phyloP scores from a whole-genome alignment of 305 asterid genomes.

The Salvia sclarea region DNA sequence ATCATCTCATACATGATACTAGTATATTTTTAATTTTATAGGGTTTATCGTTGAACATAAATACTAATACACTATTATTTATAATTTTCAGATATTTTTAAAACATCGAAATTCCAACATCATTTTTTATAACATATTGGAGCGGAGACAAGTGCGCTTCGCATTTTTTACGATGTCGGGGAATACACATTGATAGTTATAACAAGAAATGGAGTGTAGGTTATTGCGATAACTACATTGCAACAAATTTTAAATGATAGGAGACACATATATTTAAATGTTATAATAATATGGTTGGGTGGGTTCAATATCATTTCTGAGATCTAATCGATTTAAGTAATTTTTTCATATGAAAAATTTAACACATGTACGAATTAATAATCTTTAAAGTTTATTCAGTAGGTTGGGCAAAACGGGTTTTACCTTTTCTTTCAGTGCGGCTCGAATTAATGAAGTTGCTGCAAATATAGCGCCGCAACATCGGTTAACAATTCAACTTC shows the following conservation, averaged over 20 bases:
- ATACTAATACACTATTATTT: no score
- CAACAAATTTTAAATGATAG: not conserved
- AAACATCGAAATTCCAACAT: no score
- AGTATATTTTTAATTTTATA: no score
- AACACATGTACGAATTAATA: not conserved
- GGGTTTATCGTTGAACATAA: no score
- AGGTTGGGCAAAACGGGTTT: not conserved
- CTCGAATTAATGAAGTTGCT: not conserved
- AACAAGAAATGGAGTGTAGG: not conserved
- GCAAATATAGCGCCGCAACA: not conserved
- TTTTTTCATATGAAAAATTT: not conserved
- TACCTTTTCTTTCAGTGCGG: not conserved
- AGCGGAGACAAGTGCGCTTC: slow-evolving; percentile 18
- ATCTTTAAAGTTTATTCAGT: not conserved
- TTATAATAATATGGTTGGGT: not conserved
- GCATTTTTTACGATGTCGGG: slow-evolving; percentile 31
- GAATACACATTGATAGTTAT: not conserved
- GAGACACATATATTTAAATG: not conserved
- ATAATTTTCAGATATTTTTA: no score
- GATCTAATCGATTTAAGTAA: not conserved
- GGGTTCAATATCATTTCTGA: not conserved
- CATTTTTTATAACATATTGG: no score
- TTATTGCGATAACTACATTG: not conserved
- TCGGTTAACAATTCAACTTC: not conserved
- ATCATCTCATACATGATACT: no score